Evolutionary conservation across 2,329 filamentous ascomycete genomes (phyloP).

Genomic region (Colletotrichum sp.): DNA sequence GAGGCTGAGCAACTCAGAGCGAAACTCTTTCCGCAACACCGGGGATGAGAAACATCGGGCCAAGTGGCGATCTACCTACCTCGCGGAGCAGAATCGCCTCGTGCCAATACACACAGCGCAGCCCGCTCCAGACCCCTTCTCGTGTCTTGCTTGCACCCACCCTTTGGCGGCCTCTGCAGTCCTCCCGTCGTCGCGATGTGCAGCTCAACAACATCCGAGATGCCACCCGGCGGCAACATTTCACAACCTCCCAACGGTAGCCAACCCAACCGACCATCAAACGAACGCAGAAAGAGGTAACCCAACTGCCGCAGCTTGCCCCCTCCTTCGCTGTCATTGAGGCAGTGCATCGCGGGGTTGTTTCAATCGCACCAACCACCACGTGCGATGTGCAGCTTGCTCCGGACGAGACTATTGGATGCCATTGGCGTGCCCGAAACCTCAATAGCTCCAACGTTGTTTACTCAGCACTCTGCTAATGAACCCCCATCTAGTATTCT

Average conservation of each 20-base stretch:
- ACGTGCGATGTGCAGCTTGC: background rate
- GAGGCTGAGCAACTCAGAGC: slow-evolving; percentile 16
- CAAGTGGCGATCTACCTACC: slow-evolving; percentile 1
- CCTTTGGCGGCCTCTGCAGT: background rate
- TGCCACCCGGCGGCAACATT: background rate
- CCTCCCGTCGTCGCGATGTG: background rate
- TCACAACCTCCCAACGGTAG: background rate
- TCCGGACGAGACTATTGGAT: background rate
- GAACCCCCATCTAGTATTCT: background rate
- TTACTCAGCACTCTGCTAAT: background rate
- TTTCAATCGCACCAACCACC: slow-evolving; percentile 4
- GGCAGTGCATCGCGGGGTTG: background rate
- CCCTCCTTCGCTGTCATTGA: background rate
- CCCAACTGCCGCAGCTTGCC: background rate
- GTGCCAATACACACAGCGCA: background rate
- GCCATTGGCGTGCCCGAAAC: background rate
- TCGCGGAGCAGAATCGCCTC: background rate
- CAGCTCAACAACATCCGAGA: background rate
- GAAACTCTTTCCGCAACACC: slow-evolving; percentile 13
- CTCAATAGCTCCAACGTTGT: background rate
- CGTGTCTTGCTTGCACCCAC: background rate
- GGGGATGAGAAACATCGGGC: background rate
- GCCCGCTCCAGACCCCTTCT: background rate
- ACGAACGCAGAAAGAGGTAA: background rate
- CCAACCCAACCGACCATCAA: background rate